Evolutionary conservation across 176 grass and related monocot species (phyloP), one percentile per base, ranked within the genome.

Genomic region (Rhynchospora breviuscula): DNA sequence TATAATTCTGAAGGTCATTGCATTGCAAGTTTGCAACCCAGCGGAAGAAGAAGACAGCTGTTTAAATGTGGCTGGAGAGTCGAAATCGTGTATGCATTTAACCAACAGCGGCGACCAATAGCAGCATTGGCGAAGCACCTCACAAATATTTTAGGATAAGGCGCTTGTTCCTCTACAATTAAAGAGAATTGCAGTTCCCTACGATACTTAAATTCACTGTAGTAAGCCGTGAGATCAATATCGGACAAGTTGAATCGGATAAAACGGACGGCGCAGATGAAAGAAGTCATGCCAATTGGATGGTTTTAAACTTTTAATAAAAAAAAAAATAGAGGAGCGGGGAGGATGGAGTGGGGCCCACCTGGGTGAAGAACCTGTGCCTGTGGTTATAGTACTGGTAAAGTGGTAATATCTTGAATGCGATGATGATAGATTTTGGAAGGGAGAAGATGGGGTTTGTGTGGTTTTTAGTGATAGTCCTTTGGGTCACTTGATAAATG

Each of bases 101-200:
- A 49, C n/a, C 18, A 72, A 40, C 45, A 48, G 68, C 68, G 68
- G 68, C 68, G 68, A 72, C 68, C 68, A 48, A 48, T 72, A 72
- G 68, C 68, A 72, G 68, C 68, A 48, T 48, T 8, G 44, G 43
- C 0, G 22, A 72, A 72, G 25, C 68, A 72, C 68, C 68, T 11
- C 68, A 72, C 19, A 66, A 66, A 48, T 4, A 11, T 12, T 43
- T 72, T 1, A 72, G 45, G 69, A 73, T 73, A 49, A 73, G 69
- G 69, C 18, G 3, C 45, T 73, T 0, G 3, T 51, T 12, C 10
- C 69, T 10, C 69, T 23, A 18, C 45, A 73, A 73, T 67, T 17
- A 3, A 18, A 0, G 43, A 2, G 0, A 67, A 67, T 67, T 67
- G 5, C 65, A 63, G 5, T 40, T 40, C 35, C 35, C 35, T 40